Evolutionary conservation across 441 rosid genomes (phyloP), one percentile per base, ranked within the genome.

Genomic region (Macaranga tanarius): DNA sequence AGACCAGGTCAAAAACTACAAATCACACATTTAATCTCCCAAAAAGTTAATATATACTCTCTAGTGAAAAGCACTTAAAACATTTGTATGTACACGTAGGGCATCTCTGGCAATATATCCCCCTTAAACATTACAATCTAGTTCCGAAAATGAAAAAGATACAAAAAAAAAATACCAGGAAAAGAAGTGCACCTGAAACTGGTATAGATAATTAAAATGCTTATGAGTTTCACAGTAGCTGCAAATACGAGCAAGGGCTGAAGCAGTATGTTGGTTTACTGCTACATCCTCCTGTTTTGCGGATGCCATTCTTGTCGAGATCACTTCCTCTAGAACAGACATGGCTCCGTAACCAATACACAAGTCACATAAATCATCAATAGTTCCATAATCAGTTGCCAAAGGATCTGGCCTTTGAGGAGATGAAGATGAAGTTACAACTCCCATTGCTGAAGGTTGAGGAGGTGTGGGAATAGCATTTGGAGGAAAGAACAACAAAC

Each of bases 371-470:
- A 95, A 82, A 80, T 82, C 95, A 80, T 95, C 99, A 75, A 93
- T 77, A 65, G 92, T 95, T 69, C 99, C 99, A 85, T 90, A 91
- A 73, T 95, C 99, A 75, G 95, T 91, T 70, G 91, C 90, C 82
- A 91, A 80, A 72, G 97, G 95, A 85, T 95, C 99, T 50, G 82
- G 83, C 80, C 99, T 90, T 81, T 95, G 99, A 71, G 98, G 97
- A 31, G 97, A 89, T 45, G 91, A 90, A 71, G 99, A 85, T 50
- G 96, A 87, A 77, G 89, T 80, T 44, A 75, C 94, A 60, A 69
- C 77, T 26, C 90, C 92, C 81, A 80, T 73, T 17, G 82, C 70
- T 56, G 86, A 88, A 65, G 94, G 84, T 83, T 89, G 97, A 84
- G 93, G 79, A 75, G 96, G 84, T 58, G 90, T 79, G 50, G 99